Percentiles rank a stretch among this genome's conserved stretches.
phyloP scores from a whole-genome alignment of 176 grass and related monocot species.

The Bonia amplexicaulis region DNA sequence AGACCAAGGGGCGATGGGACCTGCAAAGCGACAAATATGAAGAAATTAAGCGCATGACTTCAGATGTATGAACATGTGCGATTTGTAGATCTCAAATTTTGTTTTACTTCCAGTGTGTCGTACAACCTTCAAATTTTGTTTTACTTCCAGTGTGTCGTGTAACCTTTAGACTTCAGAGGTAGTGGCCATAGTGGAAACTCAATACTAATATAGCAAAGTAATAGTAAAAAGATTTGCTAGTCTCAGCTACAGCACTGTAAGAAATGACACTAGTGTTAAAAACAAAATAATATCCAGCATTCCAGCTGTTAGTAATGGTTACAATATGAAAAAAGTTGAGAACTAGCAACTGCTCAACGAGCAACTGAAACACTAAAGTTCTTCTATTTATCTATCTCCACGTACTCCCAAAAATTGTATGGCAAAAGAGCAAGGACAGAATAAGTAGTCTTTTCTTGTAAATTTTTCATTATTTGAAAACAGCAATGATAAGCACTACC shows the following conservation, averaged over 20 bases:
- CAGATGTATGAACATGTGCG: neutral
- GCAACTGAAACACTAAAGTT: neutral
- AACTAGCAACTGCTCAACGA: conserved; percentile 3
- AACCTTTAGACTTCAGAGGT: neutral
- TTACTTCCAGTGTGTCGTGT: neutral
- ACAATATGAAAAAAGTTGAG: neutral
- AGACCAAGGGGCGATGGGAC: neutral
- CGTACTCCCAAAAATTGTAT: neutral
- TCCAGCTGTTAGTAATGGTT: neutral
- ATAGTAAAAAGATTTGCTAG: neutral
- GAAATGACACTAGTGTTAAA: neutral
- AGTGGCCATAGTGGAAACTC: neutral
- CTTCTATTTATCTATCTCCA: neutral
- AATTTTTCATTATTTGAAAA: neutral
- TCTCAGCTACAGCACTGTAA: neutral
- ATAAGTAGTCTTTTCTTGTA: neutral
- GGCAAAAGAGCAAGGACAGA: neutral
- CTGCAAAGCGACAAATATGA: neutral
- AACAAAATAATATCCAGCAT: neutral
- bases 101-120: neutral
- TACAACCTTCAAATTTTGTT: neutral
- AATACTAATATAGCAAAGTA: neutral
- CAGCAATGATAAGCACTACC: neutral
- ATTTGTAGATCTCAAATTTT: neutral
- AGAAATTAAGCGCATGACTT: neutral